phyloP scores from a whole-genome alignment of 2,329 filamentous ascomycete species.

The Raffaelea albimanens region DNA sequence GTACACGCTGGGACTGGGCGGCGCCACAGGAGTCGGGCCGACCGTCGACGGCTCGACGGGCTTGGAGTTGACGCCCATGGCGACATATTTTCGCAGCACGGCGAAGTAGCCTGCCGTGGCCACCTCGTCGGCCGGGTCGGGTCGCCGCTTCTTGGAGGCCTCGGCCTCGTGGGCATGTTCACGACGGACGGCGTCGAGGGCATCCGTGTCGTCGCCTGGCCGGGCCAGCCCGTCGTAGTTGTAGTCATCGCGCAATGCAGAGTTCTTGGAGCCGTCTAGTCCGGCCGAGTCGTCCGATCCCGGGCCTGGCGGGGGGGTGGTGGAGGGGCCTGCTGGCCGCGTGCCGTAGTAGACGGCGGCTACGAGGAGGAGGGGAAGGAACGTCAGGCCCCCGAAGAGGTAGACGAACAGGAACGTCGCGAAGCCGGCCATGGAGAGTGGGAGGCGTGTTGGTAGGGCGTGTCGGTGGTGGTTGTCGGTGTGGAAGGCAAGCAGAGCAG shows the following conservation, averaged over 20 bases:
- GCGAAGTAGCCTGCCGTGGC: conserved; percentile 81
- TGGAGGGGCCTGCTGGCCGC: conserved; percentile 59
- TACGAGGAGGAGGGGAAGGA: conserved; percentile 62
- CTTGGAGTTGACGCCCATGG: conserved; percentile 85
- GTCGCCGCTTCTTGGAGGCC: conserved; percentile 39
- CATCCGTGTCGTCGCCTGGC: conserved; percentile 54
- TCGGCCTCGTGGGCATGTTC: conserved; percentile 2
- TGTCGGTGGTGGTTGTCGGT: no score
- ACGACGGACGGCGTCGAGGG: conserved; percentile 37
- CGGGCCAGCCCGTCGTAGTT: conserved; percentile 31
- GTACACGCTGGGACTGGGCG: conserved; percentile 87
- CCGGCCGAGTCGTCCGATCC: conserved; percentile 24
- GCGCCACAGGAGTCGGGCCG: conserved; percentile 62
- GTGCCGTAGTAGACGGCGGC: conserved; percentile 46
- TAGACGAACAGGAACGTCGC: conserved; percentile 62
- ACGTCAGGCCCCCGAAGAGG: conserved; percentile 78
- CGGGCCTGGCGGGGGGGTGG: conserved; percentile 16
- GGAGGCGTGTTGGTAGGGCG: background rate
- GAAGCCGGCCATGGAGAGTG: conserved; percentile 38
- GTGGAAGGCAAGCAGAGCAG: no score
- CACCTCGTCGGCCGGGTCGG: conserved; percentile 59
- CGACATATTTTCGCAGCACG: conserved; percentile 87
- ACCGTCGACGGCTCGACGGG: conserved; percentile 78
- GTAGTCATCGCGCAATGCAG: conserved; percentile 16
- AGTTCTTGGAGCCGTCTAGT: no score